Conservation (phyloP, 441 rosid genomes). For the Monsonia emarginata region DNA sequence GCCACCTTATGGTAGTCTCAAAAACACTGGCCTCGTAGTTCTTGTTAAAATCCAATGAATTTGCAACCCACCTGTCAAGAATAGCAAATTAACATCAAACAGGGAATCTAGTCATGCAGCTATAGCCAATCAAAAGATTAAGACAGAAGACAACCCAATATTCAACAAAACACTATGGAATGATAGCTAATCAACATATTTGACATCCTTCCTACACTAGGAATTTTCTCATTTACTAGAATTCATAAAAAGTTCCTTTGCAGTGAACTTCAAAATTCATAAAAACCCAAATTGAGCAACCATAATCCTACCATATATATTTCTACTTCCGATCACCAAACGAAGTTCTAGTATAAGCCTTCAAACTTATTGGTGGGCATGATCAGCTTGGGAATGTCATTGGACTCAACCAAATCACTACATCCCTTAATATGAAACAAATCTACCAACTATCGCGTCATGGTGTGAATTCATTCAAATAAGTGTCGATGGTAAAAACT, state of each 20-base stretch:
- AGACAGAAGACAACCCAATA: background rate
- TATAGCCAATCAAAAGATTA: background rate
- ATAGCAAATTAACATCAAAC: background rate
- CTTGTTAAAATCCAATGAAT: slow-evolving; percentile 80
- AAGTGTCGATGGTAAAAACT: background rate
- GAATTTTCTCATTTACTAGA: background rate
- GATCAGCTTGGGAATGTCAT: background rate
- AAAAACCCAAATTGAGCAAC: background rate
- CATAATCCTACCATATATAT: background rate
- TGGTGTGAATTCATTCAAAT: background rate
- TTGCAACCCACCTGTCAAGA: slow-evolving; percentile 84
- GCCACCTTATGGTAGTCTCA: slow-evolving; percentile 99
- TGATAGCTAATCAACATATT: background rate
- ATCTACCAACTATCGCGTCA: background rate
- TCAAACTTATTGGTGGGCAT: background rate
- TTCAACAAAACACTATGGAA: background rate
- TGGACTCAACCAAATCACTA: background rate
- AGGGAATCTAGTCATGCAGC: background rate
- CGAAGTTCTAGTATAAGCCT: background rate
- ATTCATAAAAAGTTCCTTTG: background rate
- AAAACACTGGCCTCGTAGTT: slow-evolving; percentile 86
- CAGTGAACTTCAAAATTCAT: background rate
- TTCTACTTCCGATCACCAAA: background rate
- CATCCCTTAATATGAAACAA: background rate
- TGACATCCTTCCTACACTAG: background rate